Conservation (phyloP, 2,329 filamentous ascomycete species). For the Penicillium sp. region DNA sequence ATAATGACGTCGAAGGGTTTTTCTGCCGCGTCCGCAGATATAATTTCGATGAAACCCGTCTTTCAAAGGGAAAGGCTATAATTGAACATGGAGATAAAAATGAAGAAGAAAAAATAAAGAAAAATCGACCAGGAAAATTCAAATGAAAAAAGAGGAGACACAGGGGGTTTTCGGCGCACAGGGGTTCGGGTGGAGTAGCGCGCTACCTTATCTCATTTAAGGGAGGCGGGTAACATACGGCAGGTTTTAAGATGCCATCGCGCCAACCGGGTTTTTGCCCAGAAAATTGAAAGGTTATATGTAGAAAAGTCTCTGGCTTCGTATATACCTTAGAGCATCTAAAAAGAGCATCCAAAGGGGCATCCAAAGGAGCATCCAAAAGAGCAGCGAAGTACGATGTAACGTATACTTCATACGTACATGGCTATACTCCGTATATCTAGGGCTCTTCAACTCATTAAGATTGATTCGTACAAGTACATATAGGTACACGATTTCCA, state of each 20-base stretch:
- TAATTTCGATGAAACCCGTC: background rate
- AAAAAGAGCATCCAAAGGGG: no score
- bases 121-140: background rate
- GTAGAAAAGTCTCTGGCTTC: no score
- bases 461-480: slow-evolving; percentile 3
- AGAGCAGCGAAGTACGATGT: background rate
- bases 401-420: background rate
- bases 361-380: no score
- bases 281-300: no score
- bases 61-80: background rate
- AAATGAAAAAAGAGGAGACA: background rate
- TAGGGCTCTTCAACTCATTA: background rate
- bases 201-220: background rate
- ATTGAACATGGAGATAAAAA: background rate
- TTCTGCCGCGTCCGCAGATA: background rate
- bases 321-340: no score
- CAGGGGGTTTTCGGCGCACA: background rate
- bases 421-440: background rate
- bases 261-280: no score
- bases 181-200: background rate
- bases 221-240: background rate
- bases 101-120: background rate
- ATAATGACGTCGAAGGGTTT: slow-evolving; percentile 3
- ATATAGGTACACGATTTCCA: background rate
- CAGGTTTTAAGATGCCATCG: no score